These are phyloP conservation scores for Mariannaea elegans DNA, from an alignment of 2,329 filamentous ascomycete genomes.

Conservation along the genomic window DNA sequence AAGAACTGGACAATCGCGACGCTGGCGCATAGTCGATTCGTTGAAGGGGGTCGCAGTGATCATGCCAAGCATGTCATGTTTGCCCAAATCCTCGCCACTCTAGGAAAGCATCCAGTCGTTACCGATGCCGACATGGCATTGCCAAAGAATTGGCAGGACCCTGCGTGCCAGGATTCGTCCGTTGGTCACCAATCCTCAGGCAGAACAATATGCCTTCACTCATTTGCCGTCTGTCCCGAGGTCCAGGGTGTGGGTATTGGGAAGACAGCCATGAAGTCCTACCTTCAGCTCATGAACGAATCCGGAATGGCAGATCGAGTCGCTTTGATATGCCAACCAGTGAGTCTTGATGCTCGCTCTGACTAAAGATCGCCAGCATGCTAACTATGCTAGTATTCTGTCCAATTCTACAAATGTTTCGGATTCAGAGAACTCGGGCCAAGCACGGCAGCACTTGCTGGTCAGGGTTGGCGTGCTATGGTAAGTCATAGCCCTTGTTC, in stretches of 20 bases:
- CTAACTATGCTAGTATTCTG: conserved; percentile 60
- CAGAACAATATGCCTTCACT: conserved; percentile 82
- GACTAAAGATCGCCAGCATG: neutral
- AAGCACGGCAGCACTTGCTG: conserved; percentile 77
- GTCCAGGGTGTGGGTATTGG: conserved; percentile 80
- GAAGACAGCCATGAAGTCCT: conserved; percentile 76
- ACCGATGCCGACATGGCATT: conserved; percentile 81
- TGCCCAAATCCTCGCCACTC: conserved; percentile 81
- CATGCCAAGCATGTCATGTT: conserved; percentile 66
- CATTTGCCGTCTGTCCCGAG: conserved; percentile 79
- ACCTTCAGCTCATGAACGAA: conserved; percentile 78
- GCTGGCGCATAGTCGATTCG: conserved; percentile 56
- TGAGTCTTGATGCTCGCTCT: conserved; percentile 45
- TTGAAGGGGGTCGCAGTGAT: conserved; percentile 59
- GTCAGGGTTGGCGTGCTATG: conserved; percentile 86
- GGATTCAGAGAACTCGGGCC: conserved; percentile 75
- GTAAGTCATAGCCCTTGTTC: conserved; percentile 52
- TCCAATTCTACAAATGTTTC: conserved; percentile 79
- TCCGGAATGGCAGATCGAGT: conserved; percentile 76
- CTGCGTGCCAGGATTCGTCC: conserved; percentile 51
- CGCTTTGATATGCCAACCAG: conserved; percentile 79
- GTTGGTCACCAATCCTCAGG: conserved; percentile 78
- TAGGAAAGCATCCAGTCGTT: conserved; percentile 68
- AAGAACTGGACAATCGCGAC: conserved; percentile 62
- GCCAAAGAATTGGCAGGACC: conserved; percentile 71